phyloP scores from a whole-genome alignment of 768 basidiomycete genomes.

The Suillus discolor region DNA sequence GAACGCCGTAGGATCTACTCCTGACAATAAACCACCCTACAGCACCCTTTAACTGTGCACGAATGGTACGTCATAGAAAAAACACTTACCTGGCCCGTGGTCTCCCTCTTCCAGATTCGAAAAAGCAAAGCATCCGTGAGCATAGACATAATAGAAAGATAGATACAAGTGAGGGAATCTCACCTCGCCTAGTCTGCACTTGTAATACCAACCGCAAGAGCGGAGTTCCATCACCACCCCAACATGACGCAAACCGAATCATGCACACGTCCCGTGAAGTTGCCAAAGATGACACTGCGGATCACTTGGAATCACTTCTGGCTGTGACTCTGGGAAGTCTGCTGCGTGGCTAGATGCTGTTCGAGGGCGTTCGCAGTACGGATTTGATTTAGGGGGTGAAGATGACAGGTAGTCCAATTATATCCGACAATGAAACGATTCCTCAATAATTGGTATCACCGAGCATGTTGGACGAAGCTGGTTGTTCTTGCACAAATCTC shows the following conservation, averaged over 20 bases:
- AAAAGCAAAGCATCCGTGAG: background rate
- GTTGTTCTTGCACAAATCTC: background rate
- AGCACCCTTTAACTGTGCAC: background rate
- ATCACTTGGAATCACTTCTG: background rate
- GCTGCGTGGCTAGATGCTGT: background rate
- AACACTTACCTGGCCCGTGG: background rate
- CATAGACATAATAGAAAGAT: background rate
- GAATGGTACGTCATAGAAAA: background rate
- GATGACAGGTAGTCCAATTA: background rate
- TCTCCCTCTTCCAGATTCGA: background rate
- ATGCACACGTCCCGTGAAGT: background rate
- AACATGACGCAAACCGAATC: background rate
- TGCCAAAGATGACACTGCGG: background rate
- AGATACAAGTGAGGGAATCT: background rate
- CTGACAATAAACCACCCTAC: slow-evolving; percentile 75
- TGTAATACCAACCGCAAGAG: background rate
- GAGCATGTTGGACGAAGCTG: background rate
- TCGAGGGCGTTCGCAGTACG: background rate
- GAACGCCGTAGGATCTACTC: slow-evolving; percentile 70
- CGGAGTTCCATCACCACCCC: background rate
- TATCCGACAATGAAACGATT: background rate
- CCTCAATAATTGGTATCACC: background rate
- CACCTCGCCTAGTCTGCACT: background rate
- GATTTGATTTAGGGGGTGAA: background rate
- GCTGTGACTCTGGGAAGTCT: background rate